phyloP scores from a whole-genome alignment of 2,329 filamentous ascomycete genomes.

The Huntiella bhutanensis region DNA sequence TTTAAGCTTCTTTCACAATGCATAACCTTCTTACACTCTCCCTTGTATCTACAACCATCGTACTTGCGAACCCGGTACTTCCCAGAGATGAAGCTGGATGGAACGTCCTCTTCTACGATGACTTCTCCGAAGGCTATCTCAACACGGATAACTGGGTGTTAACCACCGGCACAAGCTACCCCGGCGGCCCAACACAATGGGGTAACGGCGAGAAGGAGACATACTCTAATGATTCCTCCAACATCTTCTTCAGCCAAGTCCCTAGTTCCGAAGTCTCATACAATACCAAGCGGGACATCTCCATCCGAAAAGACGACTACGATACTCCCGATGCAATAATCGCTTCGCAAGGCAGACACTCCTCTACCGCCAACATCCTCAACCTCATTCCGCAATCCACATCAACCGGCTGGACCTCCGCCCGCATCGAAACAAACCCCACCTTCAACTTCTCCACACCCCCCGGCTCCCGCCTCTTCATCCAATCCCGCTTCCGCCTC shows the following conservation, averaged over 20 bases:
- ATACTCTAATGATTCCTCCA: constrained; percentile 23
- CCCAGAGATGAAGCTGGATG: not conserved
- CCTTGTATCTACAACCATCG: too few relatives aligned
- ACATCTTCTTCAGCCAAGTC: constrained; percentile 20
- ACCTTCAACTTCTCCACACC: constrained; percentile 20
- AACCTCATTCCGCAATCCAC: constrained; percentile 8
- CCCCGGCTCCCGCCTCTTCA: constrained; percentile 19
- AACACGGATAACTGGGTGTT: constrained; percentile 5
- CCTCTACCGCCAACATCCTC: not conserved
- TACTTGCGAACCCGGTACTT: not conserved
- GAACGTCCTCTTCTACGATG: constrained; percentile 16
- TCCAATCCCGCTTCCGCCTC: constrained; percentile 23
- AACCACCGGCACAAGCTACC: constrained; percentile 26
- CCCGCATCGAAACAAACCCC: constrained; percentile 23
- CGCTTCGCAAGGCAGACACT: too few relatives aligned
- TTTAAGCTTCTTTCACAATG: too few relatives aligned
- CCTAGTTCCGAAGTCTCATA: not conserved
- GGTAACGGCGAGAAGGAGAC: constrained; percentile 29
- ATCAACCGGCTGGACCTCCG: constrained; percentile 22
- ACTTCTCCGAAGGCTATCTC: constrained; percentile 13
- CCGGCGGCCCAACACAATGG: constrained; percentile 27
- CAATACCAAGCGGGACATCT: too few relatives aligned
- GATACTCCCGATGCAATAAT: too few relatives aligned
- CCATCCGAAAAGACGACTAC: too few relatives aligned
- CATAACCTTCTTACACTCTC: too few relatives aligned